These are phyloP conservation scores for Yarrowia phangngaensis DNA, from an alignment of 805 yeast genomes.

Conservation along the genomic window DNA sequence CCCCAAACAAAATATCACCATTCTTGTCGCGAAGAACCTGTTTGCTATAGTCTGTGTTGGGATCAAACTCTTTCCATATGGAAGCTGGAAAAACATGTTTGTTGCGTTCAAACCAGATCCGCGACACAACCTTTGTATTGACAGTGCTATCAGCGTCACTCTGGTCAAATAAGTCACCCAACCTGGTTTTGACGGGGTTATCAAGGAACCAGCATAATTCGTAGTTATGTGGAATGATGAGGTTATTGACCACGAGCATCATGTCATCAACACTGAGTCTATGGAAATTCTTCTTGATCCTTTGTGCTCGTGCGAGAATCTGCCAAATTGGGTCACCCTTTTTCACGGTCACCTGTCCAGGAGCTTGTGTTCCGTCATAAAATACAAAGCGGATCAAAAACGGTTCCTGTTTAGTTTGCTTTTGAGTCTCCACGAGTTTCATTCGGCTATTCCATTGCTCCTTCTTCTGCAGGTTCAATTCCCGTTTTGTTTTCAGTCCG, in stretches of 20 bases:
- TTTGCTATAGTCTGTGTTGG: slow-evolving; percentile 34
- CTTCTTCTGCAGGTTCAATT: slow-evolving; percentile 26
- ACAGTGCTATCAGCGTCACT: slow-evolving; percentile 23
- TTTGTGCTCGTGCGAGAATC: slow-evolving; percentile 34
- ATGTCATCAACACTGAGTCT: slow-evolving; percentile 37
- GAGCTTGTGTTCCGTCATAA: slow-evolving; percentile 33
- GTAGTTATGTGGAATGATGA: slow-evolving; percentile 38
- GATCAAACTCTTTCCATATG: slow-evolving; percentile 37
- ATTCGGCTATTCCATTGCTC: slow-evolving; percentile 28
- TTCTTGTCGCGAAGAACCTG: slow-evolving; percentile 32
- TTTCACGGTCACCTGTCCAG: slow-evolving; percentile 31
- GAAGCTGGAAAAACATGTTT: slow-evolving; percentile 37
- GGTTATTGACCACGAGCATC: slow-evolving; percentile 34
- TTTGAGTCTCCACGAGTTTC: slow-evolving; percentile 29
- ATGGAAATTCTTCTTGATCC: slow-evolving; percentile 33
- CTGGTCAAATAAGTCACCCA: slow-evolving; percentile 35
- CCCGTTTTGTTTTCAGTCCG: slow-evolving; percentile 9
- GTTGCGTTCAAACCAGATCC: slow-evolving; percentile 36
- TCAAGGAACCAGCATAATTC: slow-evolving; percentile 34
- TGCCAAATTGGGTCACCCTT: slow-evolving; percentile 36
- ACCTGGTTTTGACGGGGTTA: slow-evolving; percentile 32
- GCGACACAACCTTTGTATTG: slow-evolving; percentile 34
- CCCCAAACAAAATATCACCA: slow-evolving; percentile 30
- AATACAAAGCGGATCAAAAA: slow-evolving; percentile 32
- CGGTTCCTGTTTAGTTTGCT: slow-evolving; percentile 29